phyloP scores from a whole-genome alignment of 306 rosid species.

The Quillaja saponaria region DNA sequence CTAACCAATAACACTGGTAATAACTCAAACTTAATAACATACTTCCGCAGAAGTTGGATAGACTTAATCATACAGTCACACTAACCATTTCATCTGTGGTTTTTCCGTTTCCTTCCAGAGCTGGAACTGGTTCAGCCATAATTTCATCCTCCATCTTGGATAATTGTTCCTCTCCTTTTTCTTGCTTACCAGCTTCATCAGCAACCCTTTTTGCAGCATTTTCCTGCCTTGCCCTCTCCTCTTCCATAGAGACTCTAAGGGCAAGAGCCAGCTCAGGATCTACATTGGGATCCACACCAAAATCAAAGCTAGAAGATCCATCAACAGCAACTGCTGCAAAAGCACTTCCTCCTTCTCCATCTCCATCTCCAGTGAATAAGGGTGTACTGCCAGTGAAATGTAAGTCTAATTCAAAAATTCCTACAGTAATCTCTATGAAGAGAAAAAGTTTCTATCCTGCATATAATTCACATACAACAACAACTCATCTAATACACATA shows the following conservation, averaged over 20 bases:
- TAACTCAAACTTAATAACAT: too few species aligned
- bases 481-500: too few species aligned
- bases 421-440: too few species aligned
- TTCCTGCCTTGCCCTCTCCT: conserved; percentile 52
- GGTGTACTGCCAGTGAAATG: conserved; percentile 40
- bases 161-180: conserved; percentile 36
- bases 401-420: neutral
- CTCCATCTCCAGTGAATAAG: conserved; percentile 47
- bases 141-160: conserved; percentile 38
- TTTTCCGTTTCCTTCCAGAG: conserved; percentile 20
- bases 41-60: too few species aligned
- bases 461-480: too few species aligned
- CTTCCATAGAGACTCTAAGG: conserved; percentile 51
- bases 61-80: neutral
- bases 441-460: too few species aligned
- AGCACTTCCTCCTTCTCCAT: conserved; percentile 33
- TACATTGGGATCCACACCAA: conserved; percentile 43
- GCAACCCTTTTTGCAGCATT: conserved; percentile 43
- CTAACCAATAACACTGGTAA: conserved; percentile 4
- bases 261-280: conserved; percentile 53
- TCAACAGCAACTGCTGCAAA: conserved; percentile 42
- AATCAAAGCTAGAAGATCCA: conserved; percentile 36
- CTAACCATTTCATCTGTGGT: conserved; percentile 5
- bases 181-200: conserved; percentile 39
- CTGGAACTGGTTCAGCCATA: conserved; percentile 30